These are phyloP conservation scores for Trichoderma orchidacearum DNA, from an alignment of 495 filamentous ascomycete genomes.

Conservation along the genomic window DNA sequence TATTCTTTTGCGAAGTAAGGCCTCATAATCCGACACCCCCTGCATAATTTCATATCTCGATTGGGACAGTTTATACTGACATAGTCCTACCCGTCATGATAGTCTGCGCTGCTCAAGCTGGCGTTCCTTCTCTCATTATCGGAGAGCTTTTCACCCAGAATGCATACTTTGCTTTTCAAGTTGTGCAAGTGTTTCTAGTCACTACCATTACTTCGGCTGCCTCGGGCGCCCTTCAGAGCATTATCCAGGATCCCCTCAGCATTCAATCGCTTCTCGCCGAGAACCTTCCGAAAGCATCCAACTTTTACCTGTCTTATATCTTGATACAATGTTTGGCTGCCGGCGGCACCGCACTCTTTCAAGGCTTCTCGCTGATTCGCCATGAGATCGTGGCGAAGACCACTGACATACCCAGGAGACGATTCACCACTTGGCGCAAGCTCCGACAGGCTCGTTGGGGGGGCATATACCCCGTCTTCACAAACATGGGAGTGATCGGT, in stretches of 20 bases:
- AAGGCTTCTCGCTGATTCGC: constrained; percentile 43
- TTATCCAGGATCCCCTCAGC: constrained; percentile 46
- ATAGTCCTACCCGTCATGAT: background rate
- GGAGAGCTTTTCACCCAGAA: constrained; percentile 71
- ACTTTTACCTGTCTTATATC: constrained; percentile 86
- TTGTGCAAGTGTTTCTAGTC: constrained; percentile 83
- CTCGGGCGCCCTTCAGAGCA: constrained; percentile 44
- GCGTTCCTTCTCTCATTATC: constrained; percentile 53
- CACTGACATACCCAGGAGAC: constrained; percentile 60
- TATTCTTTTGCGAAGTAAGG: constrained; percentile 56
- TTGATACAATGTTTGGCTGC: constrained; percentile 70
- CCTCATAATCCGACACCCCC: no score
- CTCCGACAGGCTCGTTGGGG: constrained; percentile 59
- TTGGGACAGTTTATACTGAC: background rate
- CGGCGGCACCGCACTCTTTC: constrained; percentile 45
- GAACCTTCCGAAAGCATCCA: constrained; percentile 68
- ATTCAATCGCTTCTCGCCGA: constrained; percentile 50
- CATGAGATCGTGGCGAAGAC: constrained; percentile 53
- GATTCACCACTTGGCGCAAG: constrained; percentile 53
- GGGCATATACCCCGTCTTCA: constrained; percentile 51
- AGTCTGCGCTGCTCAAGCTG: constrained; percentile 59
- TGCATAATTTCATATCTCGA: background rate
- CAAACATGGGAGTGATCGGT: constrained; percentile 64
- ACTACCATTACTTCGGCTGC: constrained; percentile 62
- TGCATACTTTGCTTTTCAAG: constrained; percentile 78